Percentiles rank a stretch among this genome's conserved stretches.
These are phyloP conservation scores for Gossypium davidsonii DNA, from an alignment of 441 rosid species.

Conservation along the genomic window DNA sequence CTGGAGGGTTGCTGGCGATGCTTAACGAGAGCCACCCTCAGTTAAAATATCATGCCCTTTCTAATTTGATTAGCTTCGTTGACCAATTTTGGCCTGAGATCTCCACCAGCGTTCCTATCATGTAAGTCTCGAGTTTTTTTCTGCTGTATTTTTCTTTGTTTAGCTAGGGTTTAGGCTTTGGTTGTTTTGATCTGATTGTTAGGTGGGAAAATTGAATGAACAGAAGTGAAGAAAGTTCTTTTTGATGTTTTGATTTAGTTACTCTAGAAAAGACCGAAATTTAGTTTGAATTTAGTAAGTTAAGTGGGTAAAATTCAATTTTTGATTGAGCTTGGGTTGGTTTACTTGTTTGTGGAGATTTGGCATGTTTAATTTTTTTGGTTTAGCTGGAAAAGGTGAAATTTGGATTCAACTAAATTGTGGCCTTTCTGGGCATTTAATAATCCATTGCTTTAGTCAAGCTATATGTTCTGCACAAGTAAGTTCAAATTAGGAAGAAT, in stretches of 20 bases:
- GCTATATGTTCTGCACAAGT: not conserved
- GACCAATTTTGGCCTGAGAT: conserved; percentile 97
- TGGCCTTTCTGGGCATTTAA: not conserved
- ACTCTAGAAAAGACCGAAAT: not conserved
- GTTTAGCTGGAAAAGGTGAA: not conserved
- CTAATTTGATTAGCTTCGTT: conserved; percentile 69
- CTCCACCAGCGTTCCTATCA: conserved; percentile 90
- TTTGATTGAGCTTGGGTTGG: not conserved
- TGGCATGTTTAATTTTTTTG: not conserved
- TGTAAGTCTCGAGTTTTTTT: conserved; percentile 34
- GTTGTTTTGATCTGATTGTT: conserved; percentile 18
- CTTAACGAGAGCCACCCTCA: conserved; percentile 77
- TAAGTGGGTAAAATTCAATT: not conserved
- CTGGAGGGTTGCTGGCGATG: conserved; percentile 90
- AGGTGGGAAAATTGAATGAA: not conserved
- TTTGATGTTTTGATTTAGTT: not conserved
- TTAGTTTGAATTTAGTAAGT: not conserved
- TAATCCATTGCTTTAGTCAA: not conserved
- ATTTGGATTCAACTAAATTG: not conserved
- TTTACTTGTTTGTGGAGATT: not conserved
- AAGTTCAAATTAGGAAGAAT: not conserved
- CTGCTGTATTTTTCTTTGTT: not conserved
- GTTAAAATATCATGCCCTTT: conserved; percentile 80
- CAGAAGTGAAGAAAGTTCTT: not conserved
- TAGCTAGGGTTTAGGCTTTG: not conserved